Evolutionary conservation across 148 eudicot genomes (phyloP).

Genomic region (Heliamphora exappendiculata): DNA sequence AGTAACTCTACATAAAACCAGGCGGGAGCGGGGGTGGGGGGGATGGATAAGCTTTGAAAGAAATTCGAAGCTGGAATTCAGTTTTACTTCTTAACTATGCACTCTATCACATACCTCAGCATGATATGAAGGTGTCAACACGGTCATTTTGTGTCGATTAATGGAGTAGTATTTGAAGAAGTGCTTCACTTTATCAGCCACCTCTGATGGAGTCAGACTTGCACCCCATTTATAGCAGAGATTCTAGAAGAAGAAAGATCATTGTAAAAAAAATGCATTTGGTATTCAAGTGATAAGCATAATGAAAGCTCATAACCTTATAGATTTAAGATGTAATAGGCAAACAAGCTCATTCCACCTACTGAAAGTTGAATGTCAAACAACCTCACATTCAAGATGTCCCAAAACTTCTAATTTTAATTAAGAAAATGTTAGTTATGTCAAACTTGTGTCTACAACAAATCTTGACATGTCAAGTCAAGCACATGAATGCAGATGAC

Average conservation of each 20-base stretch:
- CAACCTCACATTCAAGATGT: not conserved
- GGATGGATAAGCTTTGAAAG: too few relatives aligned
- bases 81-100: not conserved
- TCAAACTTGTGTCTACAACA: not conserved
- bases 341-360: not conserved
- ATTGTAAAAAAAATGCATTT: not conserved
- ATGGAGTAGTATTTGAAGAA: slow-evolving; percentile 95
- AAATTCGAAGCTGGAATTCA: not conserved
- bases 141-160: slow-evolving; percentile 95
- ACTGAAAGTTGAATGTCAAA: not conserved
- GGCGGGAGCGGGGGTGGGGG: too few relatives aligned
- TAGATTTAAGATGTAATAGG: not conserved
- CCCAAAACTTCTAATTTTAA: not conserved
- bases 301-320: not conserved
- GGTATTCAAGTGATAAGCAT: not conserved
- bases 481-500: not conserved
- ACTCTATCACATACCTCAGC: slow-evolving; percentile 57
- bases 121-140: slow-evolving; percentile 87
- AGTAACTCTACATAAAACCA: slow-evolving; percentile 59
- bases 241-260: slow-evolving; percentile 39
- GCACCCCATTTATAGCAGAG: slow-evolving; percentile 90
- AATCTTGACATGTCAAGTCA: not conserved
- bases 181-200: slow-evolving; percentile 83
- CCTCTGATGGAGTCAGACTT: slow-evolving; percentile 64
- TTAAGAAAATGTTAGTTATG: not conserved